Base-by-base conservation (phyloP, 495 filamentous ascomycete species). In the Cercophora scortea region DNA sequence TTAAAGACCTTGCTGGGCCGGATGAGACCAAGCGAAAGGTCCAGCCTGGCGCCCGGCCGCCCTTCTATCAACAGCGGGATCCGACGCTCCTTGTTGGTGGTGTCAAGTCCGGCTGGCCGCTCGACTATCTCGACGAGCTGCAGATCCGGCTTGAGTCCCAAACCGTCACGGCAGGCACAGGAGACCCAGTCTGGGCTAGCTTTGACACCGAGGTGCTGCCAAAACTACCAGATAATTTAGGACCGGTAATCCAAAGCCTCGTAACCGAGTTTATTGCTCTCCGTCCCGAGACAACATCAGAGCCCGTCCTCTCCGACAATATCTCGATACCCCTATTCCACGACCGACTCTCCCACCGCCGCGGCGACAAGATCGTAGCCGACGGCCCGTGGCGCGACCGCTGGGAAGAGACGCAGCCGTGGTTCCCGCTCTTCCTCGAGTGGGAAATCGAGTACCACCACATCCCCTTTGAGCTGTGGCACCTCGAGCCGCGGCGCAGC, bases 381-480 rank as follows among this genome's bases (percentile, higher is more conserved):
- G 25, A 25, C 25, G 25, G 25, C 25, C 25, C 25, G 25, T 56
- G 57, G 54, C 54, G 71, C 0, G 69, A 78, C 45, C 46, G 45
- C 0, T 79, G 72, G 75, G 51, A 48, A 9, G 48, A 68, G n/a
- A 61, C 48, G 0, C 74, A 81, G 48, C 74, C 77, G 0, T 81
- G 67, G 64, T 66, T 69, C 40, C 76, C 78, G 0, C 60, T 81
- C 0, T 81, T 75, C 42, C 32, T 78, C 0, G 79, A 81, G 55
- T 81, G 76, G 77, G 74, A 80, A 55, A 67, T 55, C 1, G 62
- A 71, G 42, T 83, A 81, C 55, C 67, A 59, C 8, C 78, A 83
- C 55, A 55, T 82, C 10, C 56, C 59, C 6, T 61, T 51, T 1
- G 42, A 59, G 0, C 32, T 66, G 5, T 80, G 72, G 71, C n/a